These are phyloP conservation scores for Dictyostelium citrinum DNA, from an alignment of 78 protist species.

Conservation along the genomic window DNA sequence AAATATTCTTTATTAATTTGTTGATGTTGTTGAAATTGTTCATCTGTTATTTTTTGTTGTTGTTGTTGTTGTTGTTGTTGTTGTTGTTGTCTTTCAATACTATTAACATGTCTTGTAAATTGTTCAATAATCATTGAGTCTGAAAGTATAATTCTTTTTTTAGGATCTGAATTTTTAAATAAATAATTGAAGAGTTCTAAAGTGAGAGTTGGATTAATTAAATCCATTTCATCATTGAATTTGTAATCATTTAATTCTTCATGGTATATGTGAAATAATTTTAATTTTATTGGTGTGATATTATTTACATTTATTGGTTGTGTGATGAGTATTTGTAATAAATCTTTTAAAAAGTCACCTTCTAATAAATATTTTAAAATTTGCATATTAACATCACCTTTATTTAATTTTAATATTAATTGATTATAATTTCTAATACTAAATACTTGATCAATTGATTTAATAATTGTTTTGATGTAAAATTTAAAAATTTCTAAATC, in stretches of 20 bases:
- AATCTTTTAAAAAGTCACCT: not conserved
- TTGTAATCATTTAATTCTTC: not conserved
- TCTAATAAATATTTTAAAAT: not conserved
- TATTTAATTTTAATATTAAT: not conserved
- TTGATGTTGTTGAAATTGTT: not conserved
- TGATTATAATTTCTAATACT: not conserved
- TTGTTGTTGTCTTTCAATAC: not conserved
- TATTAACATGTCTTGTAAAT: not conserved
- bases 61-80: not conserved
- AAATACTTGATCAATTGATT: not conserved
- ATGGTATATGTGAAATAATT: not conserved
- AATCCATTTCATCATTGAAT: not conserved
- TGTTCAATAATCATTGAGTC: not conserved
- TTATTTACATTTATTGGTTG: not conserved
- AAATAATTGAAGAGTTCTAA: not conserved
- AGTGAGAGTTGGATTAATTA: not conserved
- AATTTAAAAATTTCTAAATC: not conserved
- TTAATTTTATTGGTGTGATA: not conserved
- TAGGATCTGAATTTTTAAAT: not conserved
- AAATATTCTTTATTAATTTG: not conserved
- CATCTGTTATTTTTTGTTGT: not conserved
- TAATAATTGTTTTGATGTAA: not conserved
- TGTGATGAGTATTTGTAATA: not conserved
- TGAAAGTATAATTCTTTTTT: not conserved
- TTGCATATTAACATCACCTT: not conserved